Conservation (phyloP, 495 filamentous ascomycete species). For the Trichoderma reesei region DNA sequence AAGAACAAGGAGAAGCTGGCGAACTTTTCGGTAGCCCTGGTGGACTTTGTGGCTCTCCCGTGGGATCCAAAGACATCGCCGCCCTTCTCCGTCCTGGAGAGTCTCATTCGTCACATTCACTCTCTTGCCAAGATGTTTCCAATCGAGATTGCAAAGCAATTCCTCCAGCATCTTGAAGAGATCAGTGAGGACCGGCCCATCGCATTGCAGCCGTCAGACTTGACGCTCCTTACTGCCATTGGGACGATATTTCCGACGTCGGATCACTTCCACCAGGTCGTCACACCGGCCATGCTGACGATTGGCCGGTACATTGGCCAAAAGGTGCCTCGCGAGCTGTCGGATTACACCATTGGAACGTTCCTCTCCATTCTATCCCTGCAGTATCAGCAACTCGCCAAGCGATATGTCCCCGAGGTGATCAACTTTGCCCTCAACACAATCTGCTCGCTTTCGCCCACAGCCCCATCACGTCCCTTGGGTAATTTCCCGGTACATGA, state of each 20-base stretch:
- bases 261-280: conserved; percentile 90
- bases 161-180: conserved; percentile 59
- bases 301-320: conserved; percentile 78
- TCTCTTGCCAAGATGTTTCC: conserved; percentile 79
- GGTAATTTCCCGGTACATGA: conserved; percentile 56
- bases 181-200: conserved; percentile 52
- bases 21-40: conserved; percentile 61
- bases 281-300: conserved; percentile 75
- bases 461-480: conserved; percentile 30
- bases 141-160: conserved; percentile 62
- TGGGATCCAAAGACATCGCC: not conserved
- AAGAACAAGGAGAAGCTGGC: conserved; percentile 78
- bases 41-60: conserved; percentile 63
- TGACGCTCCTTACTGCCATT: conserved; percentile 73
- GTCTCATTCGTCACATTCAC: conserved; percentile 31
- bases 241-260: conserved; percentile 84
- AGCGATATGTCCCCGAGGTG: conserved; percentile 80
- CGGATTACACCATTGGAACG: conserved; percentile 62
- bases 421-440: conserved; percentile 72
- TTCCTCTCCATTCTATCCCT: conserved; percentile 67
- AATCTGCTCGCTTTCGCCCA: conserved; percentile 56
- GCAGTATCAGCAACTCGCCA: conserved; percentile 70
- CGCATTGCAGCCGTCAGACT: conserved; percentile 58
- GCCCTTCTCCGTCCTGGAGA: conserved; percentile 32
- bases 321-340: conserved; percentile 50